A percentile compares a stretch with the other conserved stretches of the same genome.
These are phyloP conservation scores for Vachellia pachyceras DNA, from an alignment of 306 rosid species.

Conservation along the genomic window DNA sequence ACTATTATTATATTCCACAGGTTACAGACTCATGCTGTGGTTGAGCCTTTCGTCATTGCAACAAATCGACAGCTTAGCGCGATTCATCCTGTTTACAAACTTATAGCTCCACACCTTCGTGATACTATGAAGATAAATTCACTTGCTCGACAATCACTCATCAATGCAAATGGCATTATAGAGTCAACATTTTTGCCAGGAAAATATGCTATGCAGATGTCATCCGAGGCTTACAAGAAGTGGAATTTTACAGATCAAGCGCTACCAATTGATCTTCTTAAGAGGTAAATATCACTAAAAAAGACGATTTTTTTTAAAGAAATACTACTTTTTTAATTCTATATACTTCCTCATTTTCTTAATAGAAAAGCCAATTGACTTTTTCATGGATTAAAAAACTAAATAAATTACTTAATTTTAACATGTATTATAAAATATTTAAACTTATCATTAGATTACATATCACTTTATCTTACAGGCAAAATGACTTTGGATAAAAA, in stretches of 20 bases:
- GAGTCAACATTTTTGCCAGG: constrained; percentile 7
- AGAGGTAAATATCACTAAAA: background rate
- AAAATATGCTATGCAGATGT: background rate
- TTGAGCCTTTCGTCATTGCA: constrained; percentile 4
- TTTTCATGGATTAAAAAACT: too few species aligned
- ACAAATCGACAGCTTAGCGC: background rate
- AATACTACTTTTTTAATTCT: too few species aligned
- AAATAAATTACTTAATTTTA: too few species aligned
- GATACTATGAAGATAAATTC: constrained; percentile 18
- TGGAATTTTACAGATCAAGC: background rate
- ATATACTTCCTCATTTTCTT: too few species aligned
- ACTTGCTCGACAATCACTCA: background rate
- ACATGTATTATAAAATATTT: too few species aligned
- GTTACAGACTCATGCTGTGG: constrained; percentile 1
- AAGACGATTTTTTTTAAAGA: background rate
- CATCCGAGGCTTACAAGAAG: background rate
- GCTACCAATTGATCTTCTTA: background rate
- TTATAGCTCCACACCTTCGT: background rate
- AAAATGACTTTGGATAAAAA: too few species aligned
- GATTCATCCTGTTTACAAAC: background rate
- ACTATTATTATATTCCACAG: background rate
- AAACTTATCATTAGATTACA: too few species aligned
- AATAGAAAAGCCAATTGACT: too few species aligned
- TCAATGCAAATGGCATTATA: background rate
- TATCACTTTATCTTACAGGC: too few species aligned